phyloP scores from a whole-genome alignment of 2,329 filamentous ascomycete genomes.

The Apiospora saccharicola region DNA sequence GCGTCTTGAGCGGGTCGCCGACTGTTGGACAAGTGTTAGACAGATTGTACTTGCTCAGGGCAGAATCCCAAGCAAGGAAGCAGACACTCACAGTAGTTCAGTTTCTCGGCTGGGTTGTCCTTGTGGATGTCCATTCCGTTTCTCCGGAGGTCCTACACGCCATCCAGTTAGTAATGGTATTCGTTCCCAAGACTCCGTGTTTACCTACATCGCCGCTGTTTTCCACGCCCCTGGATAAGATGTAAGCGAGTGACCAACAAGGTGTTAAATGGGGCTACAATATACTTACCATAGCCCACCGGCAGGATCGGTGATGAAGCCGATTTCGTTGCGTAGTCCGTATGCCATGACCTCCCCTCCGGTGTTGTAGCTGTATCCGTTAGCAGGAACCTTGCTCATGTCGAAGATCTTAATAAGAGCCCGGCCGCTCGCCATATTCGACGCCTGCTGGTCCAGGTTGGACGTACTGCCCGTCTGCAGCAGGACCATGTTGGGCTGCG shows the following conservation, averaged over 20 bases:
- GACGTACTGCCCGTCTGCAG: slow-evolving; percentile 48
- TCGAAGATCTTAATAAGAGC: slow-evolving; percentile 54
- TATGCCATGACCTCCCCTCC: slow-evolving; percentile 50
- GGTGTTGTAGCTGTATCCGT: slow-evolving; percentile 48
- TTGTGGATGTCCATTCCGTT: slow-evolving; percentile 56
- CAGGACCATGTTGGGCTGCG: slow-evolving; percentile 47
- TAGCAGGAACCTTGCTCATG: slow-evolving; percentile 43
- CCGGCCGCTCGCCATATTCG: slow-evolving; percentile 43
- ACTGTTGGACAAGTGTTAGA: slow-evolving; percentile 30
- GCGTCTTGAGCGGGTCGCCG: slow-evolving; percentile 39
- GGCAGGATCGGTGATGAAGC: slow-evolving; percentile 59
- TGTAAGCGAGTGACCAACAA: neutral
- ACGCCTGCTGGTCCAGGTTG: slow-evolving; percentile 48
- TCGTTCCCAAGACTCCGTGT: neutral
- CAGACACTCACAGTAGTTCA: slow-evolving; percentile 61
- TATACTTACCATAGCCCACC: slow-evolving; percentile 50
- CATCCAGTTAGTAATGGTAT: slow-evolving; percentile 46
- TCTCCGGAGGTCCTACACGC: slow-evolving; percentile 61
- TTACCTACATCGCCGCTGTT: slow-evolving; percentile 16
- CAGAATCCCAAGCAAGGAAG: neutral
- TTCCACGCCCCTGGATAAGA: neutral
- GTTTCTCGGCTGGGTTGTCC: slow-evolving; percentile 70
- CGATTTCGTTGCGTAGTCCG: slow-evolving; percentile 68
- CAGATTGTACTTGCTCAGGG: neutral
- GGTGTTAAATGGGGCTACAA: neutral